Evolutionary conservation across 1,139 yeast genomes (phyloP).

Genomic region (Kodamaea derodonti): DNA sequence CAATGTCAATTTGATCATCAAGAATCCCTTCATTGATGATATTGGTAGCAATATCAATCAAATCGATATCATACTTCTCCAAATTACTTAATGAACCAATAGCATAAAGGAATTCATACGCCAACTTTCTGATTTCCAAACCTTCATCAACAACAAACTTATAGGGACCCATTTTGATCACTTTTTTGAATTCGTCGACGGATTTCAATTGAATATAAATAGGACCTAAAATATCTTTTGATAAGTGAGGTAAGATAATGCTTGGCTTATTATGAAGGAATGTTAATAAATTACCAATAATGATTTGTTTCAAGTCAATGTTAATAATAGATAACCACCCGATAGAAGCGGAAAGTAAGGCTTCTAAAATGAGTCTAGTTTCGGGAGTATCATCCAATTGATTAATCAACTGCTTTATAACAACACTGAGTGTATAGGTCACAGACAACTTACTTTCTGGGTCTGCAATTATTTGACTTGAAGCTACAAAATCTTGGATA

Average conservation of each 20-base stretch:
- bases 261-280: conserved; percentile 47
- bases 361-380: conserved; percentile 14
- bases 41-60: conserved; percentile 22
- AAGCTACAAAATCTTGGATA: conserved; percentile 15
- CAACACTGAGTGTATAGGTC: conserved; percentile 30
- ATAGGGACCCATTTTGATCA: conserved; percentile 84
- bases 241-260: conserved; percentile 11
- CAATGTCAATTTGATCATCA: conserved; percentile 39
- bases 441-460: conserved; percentile 15
- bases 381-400: conserved; percentile 10
- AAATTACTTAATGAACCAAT: conserved; percentile 30
- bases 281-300: conserved; percentile 57
- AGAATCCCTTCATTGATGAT: conserved; percentile 31
- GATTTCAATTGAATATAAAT: conserved; percentile 56
- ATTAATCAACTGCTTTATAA: conserved; percentile 31
- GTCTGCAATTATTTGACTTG: conserved; percentile 8
- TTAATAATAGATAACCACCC: conserved; percentile 21
- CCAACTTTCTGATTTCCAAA: conserved; percentile 65
- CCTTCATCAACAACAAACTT: conserved; percentile 82
- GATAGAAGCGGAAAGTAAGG: conserved; percentile 8
- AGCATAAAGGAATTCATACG: conserved; percentile 68
- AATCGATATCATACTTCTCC: conserved; percentile 15
- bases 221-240: conserved; percentile 33
- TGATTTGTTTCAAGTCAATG: conserved; percentile 49
- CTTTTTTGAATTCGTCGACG: conserved; percentile 55